A percentile compares a stretch with the other conserved stretches of the same genome.
Evolutionary conservation across 306 rosid genomes (phyloP).

Genomic region (Cucumis melo): DNA sequence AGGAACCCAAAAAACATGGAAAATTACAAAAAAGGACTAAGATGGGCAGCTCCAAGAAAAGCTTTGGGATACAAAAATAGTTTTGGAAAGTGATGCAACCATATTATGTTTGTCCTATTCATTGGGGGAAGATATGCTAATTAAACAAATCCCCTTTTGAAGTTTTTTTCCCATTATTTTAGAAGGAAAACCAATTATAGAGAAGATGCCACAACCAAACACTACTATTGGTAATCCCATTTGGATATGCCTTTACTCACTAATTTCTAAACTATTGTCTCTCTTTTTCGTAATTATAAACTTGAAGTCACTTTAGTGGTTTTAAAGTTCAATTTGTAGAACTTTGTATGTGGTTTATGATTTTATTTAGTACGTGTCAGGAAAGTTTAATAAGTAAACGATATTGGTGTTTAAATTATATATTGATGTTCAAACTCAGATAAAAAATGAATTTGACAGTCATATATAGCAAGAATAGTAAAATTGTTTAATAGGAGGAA

Average conservation of each 20-base stretch:
- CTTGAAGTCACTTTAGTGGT: neutral
- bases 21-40: neutral
- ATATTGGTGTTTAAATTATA: neutral
- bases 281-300: neutral
- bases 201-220: slow-evolving; percentile 16
- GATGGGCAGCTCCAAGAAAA: neutral
- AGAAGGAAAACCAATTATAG: slow-evolving; percentile 2
- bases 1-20: neutral
- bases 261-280: neutral
- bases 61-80: slow-evolving; percentile 1
- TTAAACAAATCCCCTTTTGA: neutral
- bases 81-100: slow-evolving; percentile 1
- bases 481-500: too few species aligned
- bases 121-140: neutral
- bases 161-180: neutral
- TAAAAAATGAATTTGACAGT: too few species aligned
- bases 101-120: neutral
- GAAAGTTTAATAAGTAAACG: neutral
- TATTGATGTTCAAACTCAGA: too few species aligned
- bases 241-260: slow-evolving; percentile 8
- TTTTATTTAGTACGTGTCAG: neutral
- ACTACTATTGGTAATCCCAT: slow-evolving; percentile 11
- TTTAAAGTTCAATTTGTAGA: neutral
- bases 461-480: too few species aligned
- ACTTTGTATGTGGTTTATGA: neutral